Evolutionary conservation across 768 basidiomycete genomes (phyloP), one percentile per base, ranked within the genome.

Genomic region (Galerina sulciceps): DNA sequence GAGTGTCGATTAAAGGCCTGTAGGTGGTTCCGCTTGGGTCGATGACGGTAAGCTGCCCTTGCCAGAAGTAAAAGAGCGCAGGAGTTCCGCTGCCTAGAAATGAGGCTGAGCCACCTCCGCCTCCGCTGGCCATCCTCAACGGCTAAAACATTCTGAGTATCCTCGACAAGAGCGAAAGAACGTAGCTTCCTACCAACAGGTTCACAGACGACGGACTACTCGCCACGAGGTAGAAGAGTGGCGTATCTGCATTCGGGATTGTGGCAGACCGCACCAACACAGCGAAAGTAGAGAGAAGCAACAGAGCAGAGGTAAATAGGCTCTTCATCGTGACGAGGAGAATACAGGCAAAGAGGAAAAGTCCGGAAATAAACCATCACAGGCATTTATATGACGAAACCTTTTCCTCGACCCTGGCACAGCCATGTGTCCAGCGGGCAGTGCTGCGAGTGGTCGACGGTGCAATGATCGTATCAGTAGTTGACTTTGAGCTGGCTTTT

Each of bases 151-250:
- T 11, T 4, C 17, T 14, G 10, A 44, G 17, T 36, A n/a, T 41
- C 15, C 47, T 15, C 11, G 34, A 23, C 20, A 20, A 26, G 22
- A 23, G n/a, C n/a, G 17, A 35, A 10, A 5, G 9, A 41, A 11
- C 23, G 26, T 5, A 48, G 4, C 15, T 14, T 13, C 67, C 40
- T 45, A 71, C 73, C 50, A 70, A 49, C 5, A 73, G 60, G 54
- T 71, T 74, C 3, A 66, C 55, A 20, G 68, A 55, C 23, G 55
- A 63, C 13, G 60, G 38, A 34, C 63, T 65, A 17, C 55, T 58
- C 1, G 75, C 64, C 17, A 76, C 72, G 22, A 76, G 66, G 57
- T 77, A 73, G 66, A 77, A 75, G 2, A 65, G 55, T 8, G 75
- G 74, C 0, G 74, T 73, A 55, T 67, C 67, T 3, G 72, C 73